These are phyloP conservation scores for Diaporthe sp. DNA, from an alignment of 2,329 filamentous ascomycete genomes.

Conservation along the genomic window DNA sequence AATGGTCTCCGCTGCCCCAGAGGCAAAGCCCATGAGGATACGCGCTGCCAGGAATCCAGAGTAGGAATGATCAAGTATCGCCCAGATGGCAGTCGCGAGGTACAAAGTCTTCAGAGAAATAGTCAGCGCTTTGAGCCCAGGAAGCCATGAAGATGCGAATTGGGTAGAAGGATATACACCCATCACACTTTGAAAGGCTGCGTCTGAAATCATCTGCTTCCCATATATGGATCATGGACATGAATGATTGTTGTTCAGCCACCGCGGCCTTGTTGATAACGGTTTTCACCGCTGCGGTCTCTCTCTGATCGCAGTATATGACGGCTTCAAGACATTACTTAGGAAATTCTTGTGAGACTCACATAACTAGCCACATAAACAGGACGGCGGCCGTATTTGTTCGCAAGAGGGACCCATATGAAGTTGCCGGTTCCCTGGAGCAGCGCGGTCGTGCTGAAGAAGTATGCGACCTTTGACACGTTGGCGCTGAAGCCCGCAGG, in stretches of 20 bases:
- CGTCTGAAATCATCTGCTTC: background rate
- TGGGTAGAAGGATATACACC: background rate
- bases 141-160: background rate
- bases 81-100: slow-evolving; percentile 57
- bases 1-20: slow-evolving; percentile 66
- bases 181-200: background rate
- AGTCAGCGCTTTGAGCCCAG: background rate
- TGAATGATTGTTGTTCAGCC: background rate
- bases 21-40: slow-evolving; percentile 66
- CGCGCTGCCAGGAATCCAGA: slow-evolving; percentile 59
- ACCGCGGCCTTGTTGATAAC: background rate
- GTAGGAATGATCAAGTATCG: slow-evolving; percentile 58
- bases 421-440: slow-evolving; percentile 63
- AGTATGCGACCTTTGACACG: slow-evolving; percentile 63
- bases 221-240: background rate
- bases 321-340: background rate
- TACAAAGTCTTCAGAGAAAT: slow-evolving; percentile 50
- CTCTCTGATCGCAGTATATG: background rate
- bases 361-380: slow-evolving; percentile 60
- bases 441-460: slow-evolving; percentile 66
- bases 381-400: slow-evolving; percentile 61
- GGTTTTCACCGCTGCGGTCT: background rate
- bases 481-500: slow-evolving; percentile 48
- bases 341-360: background rate
- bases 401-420: slow-evolving; percentile 61